These are phyloP conservation scores for Omphalotus guepiniiformis DNA, from an alignment of 768 basidiomycete genomes.

Conservation along the genomic window DNA sequence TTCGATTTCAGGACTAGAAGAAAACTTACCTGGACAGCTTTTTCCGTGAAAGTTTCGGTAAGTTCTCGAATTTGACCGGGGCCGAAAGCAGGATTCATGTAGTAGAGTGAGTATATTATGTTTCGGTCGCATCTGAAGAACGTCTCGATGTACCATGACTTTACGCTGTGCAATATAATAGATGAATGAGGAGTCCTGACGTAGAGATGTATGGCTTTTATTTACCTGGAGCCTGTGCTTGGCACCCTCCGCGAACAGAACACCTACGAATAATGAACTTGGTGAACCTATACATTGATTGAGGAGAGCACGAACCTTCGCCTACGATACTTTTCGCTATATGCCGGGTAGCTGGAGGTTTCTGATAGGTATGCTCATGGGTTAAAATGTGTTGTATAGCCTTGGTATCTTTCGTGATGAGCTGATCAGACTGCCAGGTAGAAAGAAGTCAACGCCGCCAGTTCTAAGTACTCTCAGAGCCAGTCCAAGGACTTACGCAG, in stretches of 20 bases:
- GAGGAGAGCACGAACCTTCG: conserved; percentile 23
- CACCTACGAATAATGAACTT: conserved; percentile 26
- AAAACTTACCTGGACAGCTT: conserved; percentile 42
- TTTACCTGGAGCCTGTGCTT: conserved; percentile 43
- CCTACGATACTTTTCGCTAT: conserved; percentile 40
- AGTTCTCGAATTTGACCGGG: conserved; percentile 53
- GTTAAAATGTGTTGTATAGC: conserved; percentile 63
- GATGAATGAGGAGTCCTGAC: background rate
- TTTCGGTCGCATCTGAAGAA: background rate
- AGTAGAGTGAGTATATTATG: background rate
- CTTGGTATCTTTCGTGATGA: conserved; percentile 57
- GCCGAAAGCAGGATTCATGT: conserved; percentile 67
- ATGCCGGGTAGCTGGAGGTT: conserved; percentile 38
- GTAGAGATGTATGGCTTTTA: background rate
- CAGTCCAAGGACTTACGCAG: no score
- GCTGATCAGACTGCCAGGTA: conserved; percentile 26
- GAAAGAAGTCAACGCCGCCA: background rate
- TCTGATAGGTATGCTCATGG: conserved; percentile 52
- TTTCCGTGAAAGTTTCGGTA: conserved; percentile 53
- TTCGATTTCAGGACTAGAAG: background rate
- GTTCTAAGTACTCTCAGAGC: background rate
- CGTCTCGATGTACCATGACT: conserved; percentile 37
- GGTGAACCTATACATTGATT: background rate
- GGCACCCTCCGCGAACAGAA: conserved; percentile 47
- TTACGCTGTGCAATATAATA: conserved; percentile 29